A percentile compares a stretch with the other conserved stretches of the same genome.
Evolutionary conservation across 305 asterid genomes (phyloP).

Genomic region (Euphrasia arctica): DNA sequence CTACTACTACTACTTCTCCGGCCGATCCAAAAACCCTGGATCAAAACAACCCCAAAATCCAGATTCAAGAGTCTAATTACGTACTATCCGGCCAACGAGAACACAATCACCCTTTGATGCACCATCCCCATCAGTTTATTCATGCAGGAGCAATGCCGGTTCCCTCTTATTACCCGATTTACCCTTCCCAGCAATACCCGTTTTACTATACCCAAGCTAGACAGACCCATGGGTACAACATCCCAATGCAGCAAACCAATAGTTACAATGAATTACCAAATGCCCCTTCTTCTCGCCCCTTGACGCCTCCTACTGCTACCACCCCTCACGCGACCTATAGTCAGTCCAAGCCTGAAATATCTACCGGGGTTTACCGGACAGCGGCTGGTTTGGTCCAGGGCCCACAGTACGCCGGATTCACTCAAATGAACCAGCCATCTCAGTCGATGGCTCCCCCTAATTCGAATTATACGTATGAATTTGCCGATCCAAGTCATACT

Average conservation of each 20-base stretch:
- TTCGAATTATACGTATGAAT: constrained; percentile 56
- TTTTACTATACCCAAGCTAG: constrained; percentile 59
- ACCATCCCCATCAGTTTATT: constrained; percentile 69
- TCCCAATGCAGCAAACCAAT: constrained; percentile 58
- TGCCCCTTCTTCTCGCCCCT: constrained; percentile 53
- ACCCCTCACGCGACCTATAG: constrained; percentile 38
- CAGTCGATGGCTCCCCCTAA: constrained; percentile 61
- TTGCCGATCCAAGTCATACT: constrained; percentile 58
- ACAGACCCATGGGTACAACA: constrained; percentile 59
- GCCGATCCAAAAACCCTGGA: constrained; percentile 48
- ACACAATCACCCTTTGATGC: constrained; percentile 62
- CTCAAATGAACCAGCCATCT: constrained; percentile 75
- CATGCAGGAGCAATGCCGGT: constrained; percentile 68
- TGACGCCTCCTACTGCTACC: constrained; percentile 38
- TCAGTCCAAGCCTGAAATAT: constrained; percentile 60
- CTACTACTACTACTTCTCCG: constrained; percentile 35
- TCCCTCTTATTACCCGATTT: constrained; percentile 55
- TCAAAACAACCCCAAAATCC: constrained; percentile 45
- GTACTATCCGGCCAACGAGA: constrained; percentile 52
- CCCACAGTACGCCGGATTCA: constrained; percentile 61
- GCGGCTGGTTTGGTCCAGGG: constrained; percentile 28
- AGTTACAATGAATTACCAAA: constrained; percentile 43
- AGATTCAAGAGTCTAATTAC: constrained; percentile 63
- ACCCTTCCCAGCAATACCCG: constrained; percentile 69
- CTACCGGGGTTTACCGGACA: constrained; percentile 56